These are phyloP conservation scores for Globisporangium iwayamae DNA, from an alignment of 352 stramenopile species.

Conservation along the genomic window DNA sequence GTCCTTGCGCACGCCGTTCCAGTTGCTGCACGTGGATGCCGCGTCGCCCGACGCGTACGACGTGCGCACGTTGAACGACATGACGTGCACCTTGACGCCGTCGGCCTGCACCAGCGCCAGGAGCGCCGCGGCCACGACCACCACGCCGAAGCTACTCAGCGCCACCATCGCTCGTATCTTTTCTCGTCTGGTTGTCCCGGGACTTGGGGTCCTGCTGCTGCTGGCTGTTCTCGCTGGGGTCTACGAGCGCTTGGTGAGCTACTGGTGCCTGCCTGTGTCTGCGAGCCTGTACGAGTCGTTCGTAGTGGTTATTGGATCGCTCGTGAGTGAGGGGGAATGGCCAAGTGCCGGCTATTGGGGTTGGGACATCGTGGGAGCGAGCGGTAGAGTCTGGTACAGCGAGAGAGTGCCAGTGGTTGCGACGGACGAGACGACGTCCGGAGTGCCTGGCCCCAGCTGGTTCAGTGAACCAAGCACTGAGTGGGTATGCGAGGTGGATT, in stretches of 20 bases:
- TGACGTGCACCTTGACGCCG: constrained; percentile 50
- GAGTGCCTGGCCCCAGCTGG: not conserved
- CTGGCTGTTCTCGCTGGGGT: not conserved
- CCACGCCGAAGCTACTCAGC: constrained; percentile 4
- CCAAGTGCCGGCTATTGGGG: not conserved
- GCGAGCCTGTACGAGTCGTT: not conserved
- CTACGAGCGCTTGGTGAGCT: not conserved
- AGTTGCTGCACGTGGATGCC: constrained; percentile 47
- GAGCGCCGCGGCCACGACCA: constrained; percentile 7
- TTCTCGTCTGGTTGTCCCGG: no score
- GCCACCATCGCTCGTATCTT: not conserved
- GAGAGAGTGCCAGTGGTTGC: not conserved
- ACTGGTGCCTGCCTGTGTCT: not conserved
- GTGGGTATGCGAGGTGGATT: not conserved
- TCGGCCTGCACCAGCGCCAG: constrained; percentile 20
- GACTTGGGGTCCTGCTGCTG: not conserved
- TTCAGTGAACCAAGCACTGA: constrained; percentile 7
- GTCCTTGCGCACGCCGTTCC: constrained; percentile 57
- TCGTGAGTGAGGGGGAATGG: not conserved
- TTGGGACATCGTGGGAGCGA: not conserved
- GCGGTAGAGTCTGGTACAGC: not conserved
- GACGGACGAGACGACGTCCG: not conserved
- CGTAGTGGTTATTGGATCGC: not conserved
- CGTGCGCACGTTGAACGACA: constrained; percentile 84
- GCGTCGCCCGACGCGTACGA: constrained; percentile 46